phyloP scores from a whole-genome alignment of 176 grass and related monocot species.

The Lolium perenne region DNA sequence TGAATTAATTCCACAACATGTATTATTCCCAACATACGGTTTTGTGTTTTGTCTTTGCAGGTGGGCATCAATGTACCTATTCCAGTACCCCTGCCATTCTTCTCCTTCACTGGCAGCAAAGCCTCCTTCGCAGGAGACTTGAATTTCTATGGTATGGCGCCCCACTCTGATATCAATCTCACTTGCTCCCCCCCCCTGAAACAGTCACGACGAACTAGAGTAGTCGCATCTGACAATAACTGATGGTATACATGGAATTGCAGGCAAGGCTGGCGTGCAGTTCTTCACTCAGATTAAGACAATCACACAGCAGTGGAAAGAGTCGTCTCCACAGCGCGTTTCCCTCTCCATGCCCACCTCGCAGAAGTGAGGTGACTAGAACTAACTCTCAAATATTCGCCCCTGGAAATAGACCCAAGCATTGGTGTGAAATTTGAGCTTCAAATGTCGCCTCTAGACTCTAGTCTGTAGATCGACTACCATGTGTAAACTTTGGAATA shows the following conservation, averaged over 20 bases:
- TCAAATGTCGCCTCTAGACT: background rate
- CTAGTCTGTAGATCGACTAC: background rate
- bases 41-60: conserved; percentile 35
- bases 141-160: conserved; percentile 81
- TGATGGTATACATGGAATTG: conserved; percentile 23
- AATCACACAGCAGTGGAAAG: conserved; percentile 96
- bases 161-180: background rate
- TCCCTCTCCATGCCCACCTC: conserved; percentile 96
- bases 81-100: conserved; percentile 95
- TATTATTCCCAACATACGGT: background rate
- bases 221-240: background rate
- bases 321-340: conserved; percentile 58
- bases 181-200: background rate
- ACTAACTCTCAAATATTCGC: background rate
- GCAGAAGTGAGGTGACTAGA: conserved; percentile 53
- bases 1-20: background rate
- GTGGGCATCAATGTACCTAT: conserved; percentile 98
- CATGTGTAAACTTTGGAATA: conserved; percentile 25
- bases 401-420: conserved; percentile 6
- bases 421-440: conserved; percentile 7
- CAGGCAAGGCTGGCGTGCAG: conserved; percentile 96
- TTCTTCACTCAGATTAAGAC: conserved; percentile 98
- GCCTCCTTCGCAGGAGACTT: conserved; percentile 96
- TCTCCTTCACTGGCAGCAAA: conserved; percentile 92
- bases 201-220: background rate